A percentile compares a stretch with the other conserved stretches of the same genome.
Evolutionary conservation across 148 eudicot genomes (phyloP).

Genomic region (Rhododendron mucronatum): DNA sequence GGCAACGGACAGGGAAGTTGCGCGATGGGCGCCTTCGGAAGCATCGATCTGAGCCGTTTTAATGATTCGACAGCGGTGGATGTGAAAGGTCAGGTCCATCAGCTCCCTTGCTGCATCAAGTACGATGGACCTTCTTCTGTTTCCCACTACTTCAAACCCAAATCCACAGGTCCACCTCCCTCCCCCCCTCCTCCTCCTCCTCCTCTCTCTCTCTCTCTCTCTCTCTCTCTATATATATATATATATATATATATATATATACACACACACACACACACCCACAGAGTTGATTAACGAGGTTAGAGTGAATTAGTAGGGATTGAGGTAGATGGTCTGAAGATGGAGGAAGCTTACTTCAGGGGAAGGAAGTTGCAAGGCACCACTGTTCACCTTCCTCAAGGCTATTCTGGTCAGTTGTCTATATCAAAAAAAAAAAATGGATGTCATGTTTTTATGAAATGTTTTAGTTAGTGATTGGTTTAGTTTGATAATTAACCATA

Average conservation of each 20-base stretch:
- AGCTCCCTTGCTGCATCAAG: constrained; percentile 87
- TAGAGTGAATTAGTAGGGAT: constrained; percentile 30
- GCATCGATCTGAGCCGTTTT: constrained; percentile 22
- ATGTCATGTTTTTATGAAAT: neutral
- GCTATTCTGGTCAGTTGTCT: constrained; percentile 68
- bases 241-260: too few relatives aligned
- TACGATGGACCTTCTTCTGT: constrained; percentile 58
- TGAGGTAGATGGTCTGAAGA: constrained; percentile 60
- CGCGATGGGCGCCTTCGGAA: constrained; percentile 26
- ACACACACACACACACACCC: too few relatives aligned
- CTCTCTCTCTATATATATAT: neutral
- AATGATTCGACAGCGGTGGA: constrained; percentile 29
- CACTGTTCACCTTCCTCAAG: constrained; percentile 52
- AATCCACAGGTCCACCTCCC: constrained; percentile 45
- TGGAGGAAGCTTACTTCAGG: constrained; percentile 82
- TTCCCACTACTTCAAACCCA: constrained; percentile 84
- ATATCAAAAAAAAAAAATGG: neutral
- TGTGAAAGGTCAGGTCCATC: constrained; percentile 71
- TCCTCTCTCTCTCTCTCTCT: neutral
- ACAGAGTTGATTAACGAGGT: neutral
- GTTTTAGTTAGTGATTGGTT: neutral
- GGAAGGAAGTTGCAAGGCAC: constrained; percentile 89
- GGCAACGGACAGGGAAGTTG: constrained; percentile 1
- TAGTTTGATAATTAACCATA: neutral
- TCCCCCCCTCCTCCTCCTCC: neutral